phyloP scores from a whole-genome alignment of 2,329 filamentous ascomycete genomes.

The Alternaria sp. region DNA sequence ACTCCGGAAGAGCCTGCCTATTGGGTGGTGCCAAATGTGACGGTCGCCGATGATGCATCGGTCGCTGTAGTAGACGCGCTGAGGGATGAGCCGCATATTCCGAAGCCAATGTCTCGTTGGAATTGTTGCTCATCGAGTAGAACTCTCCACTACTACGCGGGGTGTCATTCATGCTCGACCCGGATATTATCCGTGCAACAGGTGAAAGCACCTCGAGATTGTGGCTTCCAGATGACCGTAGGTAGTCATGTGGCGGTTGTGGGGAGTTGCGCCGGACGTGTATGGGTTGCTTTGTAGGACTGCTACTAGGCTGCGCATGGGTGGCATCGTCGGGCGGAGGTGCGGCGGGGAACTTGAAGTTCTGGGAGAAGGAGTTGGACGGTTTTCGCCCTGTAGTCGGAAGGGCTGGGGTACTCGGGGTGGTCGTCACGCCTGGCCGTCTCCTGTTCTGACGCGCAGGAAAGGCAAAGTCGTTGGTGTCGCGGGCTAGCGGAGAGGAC shows the following conservation, averaged over 20 bases:
- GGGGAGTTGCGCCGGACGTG: conserved; percentile 38
- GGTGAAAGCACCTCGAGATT: conserved; percentile 64
- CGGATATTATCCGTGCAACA: conserved; percentile 74
- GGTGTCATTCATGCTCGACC: conserved; percentile 76
- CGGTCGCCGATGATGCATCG: conserved; percentile 36
- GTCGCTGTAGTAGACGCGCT: conserved; percentile 56
- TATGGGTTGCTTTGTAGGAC: conserved; percentile 48
- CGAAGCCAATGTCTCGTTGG: conserved; percentile 88
- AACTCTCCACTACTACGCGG: conserved; percentile 93
- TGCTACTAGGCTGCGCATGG: conserved; percentile 29
- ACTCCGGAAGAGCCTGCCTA: conserved; percentile 65
- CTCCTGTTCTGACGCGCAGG: conserved; percentile 38
- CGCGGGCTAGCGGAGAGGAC: conserved; percentile 41
- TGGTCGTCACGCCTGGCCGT: conserved; percentile 40
- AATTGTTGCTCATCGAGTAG: conserved; percentile 93
- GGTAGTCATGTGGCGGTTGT: conserved; percentile 22
- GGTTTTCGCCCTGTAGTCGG: conserved; percentile 47
- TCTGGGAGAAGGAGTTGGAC: conserved; percentile 52
- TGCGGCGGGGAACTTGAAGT: conserved; percentile 64
- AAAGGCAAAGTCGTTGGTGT: conserved; percentile 37
- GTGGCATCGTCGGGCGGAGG: conserved; percentile 41
- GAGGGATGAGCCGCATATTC: conserved; percentile 70
- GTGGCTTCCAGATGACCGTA: conserved; percentile 48
- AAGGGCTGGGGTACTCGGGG: conserved; percentile 51
- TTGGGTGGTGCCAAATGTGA: conserved; percentile 44